Base-by-base conservation (phyloP, 2,329 filamentous ascomycete species). In the Penicillium sp. region DNA sequence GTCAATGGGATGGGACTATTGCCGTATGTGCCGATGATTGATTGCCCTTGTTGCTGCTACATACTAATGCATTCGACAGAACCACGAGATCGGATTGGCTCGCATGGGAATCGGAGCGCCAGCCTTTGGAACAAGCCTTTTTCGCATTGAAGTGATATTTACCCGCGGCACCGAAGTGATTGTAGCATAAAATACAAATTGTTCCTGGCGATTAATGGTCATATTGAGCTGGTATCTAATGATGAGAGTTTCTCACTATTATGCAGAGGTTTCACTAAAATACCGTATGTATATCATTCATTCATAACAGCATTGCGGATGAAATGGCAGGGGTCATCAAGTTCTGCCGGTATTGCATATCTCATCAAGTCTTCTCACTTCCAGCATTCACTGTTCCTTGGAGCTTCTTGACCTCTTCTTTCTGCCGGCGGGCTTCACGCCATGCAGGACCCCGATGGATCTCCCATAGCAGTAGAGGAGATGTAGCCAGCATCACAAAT, bases 61-160 rank as follows among this genome's bases (percentile, higher is more conserved):
- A 32, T 33, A 52, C 59, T 63, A 41, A 63, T 41, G 26, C 23
- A 18, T 23, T 37, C 18, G 30, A 18, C 49, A 94, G 90, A 64
- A 99, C 94, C 47, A 97, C 94, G 53, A 86, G 91, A 69, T 96
- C 91, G 60, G 94, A 99, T 73, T 99, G 94, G 94, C 78, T 99
- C 65, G 93, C 93, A 50, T 99, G 94, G 94, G 94, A 99, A 72
- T 80, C 81, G 15, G 85, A 89, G 69, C 82, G 89, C 67, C 80
- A 85, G 59, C 82, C 87, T 13, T 62, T 88, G 56, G 88, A 92
- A 68, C 75, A 80, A 56, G 85, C 87, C 7, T 80, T 87, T 53
- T 79, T 84, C 59, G 85, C 84, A 21, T 77, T 88, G 54, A 63
- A 65, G 52, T 75, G 57, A 69, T 54, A 23, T n/a, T n/a, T n/a